Conservation (phyloP, 1,284 basidiomycete genomes). For the Takashimella koratensis region DNA sequence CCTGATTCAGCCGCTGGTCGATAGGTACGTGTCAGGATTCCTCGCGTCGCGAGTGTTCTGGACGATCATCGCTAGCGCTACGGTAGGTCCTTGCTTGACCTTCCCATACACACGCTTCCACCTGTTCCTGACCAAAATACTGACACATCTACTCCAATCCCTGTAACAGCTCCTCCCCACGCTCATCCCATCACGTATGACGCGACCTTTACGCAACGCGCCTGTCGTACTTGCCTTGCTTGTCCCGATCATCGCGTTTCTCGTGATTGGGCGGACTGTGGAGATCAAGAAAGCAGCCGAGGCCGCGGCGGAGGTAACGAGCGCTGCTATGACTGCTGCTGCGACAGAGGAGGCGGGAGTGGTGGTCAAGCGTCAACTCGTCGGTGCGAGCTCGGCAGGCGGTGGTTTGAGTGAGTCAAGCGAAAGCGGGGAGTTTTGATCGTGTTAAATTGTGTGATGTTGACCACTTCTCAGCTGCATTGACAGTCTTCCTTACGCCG, state of each 20-base stretch:
- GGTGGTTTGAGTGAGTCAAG: conserved; percentile 41
- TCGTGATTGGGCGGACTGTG: conserved; percentile 46
- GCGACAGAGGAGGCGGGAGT: conserved; percentile 9
- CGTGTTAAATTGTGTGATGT: no score
- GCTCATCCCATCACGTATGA: conserved; percentile 36
- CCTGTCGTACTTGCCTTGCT: conserved; percentile 35
- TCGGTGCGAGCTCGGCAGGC: conserved; percentile 31
- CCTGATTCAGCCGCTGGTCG: conserved; percentile 35
- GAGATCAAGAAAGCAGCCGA: conserved; percentile 41
- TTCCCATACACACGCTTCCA: conserved; percentile 1
- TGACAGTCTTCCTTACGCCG: conserved; percentile 46
- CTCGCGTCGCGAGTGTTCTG: conserved; percentile 34
- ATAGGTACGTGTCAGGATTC: conserved; percentile 29
- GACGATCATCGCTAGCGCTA: conserved; percentile 34
- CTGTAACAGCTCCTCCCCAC: conserved; percentile 35
- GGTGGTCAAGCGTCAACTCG: conserved; percentile 26
- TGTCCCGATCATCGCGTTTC: conserved; percentile 43
- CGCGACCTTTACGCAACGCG: conserved; percentile 21
- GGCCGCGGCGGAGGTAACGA: conserved; percentile 34
- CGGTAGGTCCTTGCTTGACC: conserved; percentile 27
- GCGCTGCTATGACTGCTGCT: conserved; percentile 33
- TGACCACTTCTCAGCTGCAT: conserved; percentile 33
- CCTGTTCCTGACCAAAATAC: no score
- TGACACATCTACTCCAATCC: neutral
- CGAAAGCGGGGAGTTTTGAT: no score